A percentile compares a stretch with the other conserved stretches of the same genome.
Conservation (phyloP, 2,329 filamentous ascomycete species). For the Fusarium chuoi region DNA sequence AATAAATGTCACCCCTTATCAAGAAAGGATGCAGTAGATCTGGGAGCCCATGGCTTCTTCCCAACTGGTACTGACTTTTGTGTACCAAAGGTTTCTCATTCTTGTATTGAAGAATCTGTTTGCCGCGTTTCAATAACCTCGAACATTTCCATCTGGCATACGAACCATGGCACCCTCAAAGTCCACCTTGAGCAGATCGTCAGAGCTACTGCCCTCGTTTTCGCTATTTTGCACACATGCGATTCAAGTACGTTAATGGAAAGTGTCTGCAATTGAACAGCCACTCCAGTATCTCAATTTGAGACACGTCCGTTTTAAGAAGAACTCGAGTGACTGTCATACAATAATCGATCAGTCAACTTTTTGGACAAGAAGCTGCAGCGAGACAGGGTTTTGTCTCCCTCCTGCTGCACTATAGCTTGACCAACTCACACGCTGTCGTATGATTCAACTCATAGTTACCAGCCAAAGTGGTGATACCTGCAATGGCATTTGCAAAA, state of each 20-base stretch:
- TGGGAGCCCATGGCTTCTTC: background rate
- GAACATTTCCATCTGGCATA: background rate
- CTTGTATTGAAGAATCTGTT: background rate
- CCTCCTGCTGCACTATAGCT: background rate
- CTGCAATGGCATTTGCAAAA: background rate
- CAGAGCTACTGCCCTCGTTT: background rate
- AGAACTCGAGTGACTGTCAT: background rate
- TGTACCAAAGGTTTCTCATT: background rate
- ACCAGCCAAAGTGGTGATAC: background rate
- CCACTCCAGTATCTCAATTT: background rate
- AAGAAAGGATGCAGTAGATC: background rate
- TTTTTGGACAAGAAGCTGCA: background rate
- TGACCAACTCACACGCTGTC: background rate
- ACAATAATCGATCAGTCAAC: background rate
- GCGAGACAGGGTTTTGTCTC: background rate
- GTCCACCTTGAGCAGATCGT: background rate
- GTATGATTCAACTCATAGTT: background rate
- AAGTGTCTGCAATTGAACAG: background rate
- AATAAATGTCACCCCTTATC: background rate
- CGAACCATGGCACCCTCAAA: background rate
- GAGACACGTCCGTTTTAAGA: background rate
- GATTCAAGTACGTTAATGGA: background rate
- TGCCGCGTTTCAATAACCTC: background rate
- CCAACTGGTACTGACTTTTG: background rate
- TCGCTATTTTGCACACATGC: background rate